Base-by-base conservation (phyloP, 2,329 filamentous ascomycete species). In the Penicillium polonicum region DNA sequence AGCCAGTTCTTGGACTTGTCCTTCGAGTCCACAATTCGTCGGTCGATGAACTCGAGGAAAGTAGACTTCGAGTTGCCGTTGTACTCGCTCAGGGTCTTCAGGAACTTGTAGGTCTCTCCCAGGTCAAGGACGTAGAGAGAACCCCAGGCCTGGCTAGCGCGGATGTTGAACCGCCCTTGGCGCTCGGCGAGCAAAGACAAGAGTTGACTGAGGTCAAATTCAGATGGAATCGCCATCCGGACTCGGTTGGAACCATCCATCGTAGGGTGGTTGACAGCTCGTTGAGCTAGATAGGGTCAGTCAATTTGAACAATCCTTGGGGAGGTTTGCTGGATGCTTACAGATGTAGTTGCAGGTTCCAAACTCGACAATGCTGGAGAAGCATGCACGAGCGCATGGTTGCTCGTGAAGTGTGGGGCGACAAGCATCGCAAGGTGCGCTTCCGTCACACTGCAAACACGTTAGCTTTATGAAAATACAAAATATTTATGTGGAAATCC, bases 321-420 rank as follows among this genome's bases (percentile, higher is more conserved):
- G 58, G 15, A 60, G 55, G 29, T 29, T 48, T n/a, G 2, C 13
- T 10, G 13, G 5, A 27, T 27, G 42, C 74, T 53, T 70, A 79
- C 76, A 79, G 48, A 79, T 74, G 57, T 78, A 78, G 57, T 79
- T 79, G 65, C 75, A 78, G 5, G 76, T 77, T 41, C 76, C 77
- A 41, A 73, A 75, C 58, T 77, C 74, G 25, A 79, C 74, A 51
- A 79, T 75, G 51, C 72, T 77, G 21, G 75, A 70, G 56, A 79
- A 79, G 58, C 76, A 76, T 29, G 77, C 76, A 31, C 70, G 72
- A 8, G 75, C 74, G 59, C 77, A 79, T 12, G 76, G 76, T 52
- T 78, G 76, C 51, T 77, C 74, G 55, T 76, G 71, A 19, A 77
- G 68, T 7, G 74, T 75, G 19, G 73, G 74, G 12, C 73, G 70